Percentiles rank a stretch among this genome's conserved stretches.
These are phyloP conservation scores for Fraxinus quadrangulata DNA, from an alignment of 257 asterid species.

Conservation along the genomic window DNA sequence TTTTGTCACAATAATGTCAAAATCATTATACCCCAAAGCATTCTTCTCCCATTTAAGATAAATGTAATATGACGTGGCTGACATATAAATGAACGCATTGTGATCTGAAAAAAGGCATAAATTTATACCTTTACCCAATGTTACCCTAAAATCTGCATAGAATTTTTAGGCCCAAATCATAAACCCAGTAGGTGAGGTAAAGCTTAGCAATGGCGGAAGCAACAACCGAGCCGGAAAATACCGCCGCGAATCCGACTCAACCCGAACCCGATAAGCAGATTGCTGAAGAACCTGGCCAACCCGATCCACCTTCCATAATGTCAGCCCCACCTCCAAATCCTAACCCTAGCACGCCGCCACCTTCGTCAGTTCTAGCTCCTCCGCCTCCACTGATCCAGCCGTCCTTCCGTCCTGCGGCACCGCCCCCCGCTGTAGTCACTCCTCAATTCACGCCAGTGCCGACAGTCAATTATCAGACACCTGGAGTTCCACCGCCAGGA, in stretches of 20 bases:
- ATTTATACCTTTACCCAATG: not conserved
- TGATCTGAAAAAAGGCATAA: not conserved
- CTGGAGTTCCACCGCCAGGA: constrained; percentile 80
- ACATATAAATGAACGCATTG: not conserved
- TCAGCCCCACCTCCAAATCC: constrained; percentile 40
- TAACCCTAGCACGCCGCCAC: constrained; percentile 49
- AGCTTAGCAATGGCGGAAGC: constrained; percentile 66
- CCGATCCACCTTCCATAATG: constrained; percentile 39
- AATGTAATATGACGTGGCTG: not conserved
- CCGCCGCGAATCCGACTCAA: constrained; percentile 27
- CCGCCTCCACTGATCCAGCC: constrained; percentile 68
- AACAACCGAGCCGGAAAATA: constrained; percentile 46
- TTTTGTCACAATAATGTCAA: too few relatives aligned
- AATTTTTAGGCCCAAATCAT: not conserved
- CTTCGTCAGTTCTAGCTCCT: constrained; percentile 41
- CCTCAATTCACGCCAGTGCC: constrained; percentile 55
- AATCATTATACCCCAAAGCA: too few relatives aligned
- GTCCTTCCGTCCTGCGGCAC: constrained; percentile 61
- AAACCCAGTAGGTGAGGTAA: not conserved
- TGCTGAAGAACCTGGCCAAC: constrained; percentile 18
- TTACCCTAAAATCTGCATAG: not conserved
- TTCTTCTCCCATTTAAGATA: too few relatives aligned
- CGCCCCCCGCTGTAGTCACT: constrained; percentile 39
- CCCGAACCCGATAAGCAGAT: constrained; percentile 36
- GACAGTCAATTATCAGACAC: constrained; percentile 41